These are phyloP conservation scores for Boletus bicolor DNA, from an alignment of 768 basidiomycete species.

Conservation along the genomic window DNA sequence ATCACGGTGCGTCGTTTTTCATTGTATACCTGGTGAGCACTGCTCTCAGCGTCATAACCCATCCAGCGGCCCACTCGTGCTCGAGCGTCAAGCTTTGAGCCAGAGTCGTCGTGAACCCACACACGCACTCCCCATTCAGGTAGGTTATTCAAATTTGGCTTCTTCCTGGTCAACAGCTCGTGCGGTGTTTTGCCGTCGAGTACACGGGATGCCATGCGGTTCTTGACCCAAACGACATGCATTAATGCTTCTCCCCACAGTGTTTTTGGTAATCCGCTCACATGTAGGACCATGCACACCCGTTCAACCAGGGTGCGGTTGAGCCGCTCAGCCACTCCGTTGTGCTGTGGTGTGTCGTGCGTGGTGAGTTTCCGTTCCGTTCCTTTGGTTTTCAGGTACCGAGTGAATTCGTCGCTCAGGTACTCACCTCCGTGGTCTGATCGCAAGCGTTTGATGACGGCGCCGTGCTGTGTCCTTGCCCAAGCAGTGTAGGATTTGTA, in stretches of 20 bases:
- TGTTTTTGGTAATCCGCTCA: too few relatives aligned
- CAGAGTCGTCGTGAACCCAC: not conserved
- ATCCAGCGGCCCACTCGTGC: not conserved
- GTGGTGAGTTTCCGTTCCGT: not conserved
- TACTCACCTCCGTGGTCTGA: too few relatives aligned
- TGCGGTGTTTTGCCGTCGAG: not conserved
- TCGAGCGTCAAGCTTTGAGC: not conserved
- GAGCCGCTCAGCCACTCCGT: too few relatives aligned
- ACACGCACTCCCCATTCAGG: not conserved
- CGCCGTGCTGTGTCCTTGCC: not conserved
- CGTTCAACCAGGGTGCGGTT: too few relatives aligned
- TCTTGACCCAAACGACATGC: too few relatives aligned
- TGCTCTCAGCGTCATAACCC: not conserved
- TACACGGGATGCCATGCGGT: too few relatives aligned
- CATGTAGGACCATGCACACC: too few relatives aligned
- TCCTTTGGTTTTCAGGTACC: not conserved
- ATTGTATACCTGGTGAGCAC: fast-evolving
- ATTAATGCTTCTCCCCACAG: too few relatives aligned
- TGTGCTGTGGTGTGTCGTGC: not conserved
- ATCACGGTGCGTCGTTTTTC: not conserved
- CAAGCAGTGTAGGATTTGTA: not conserved
- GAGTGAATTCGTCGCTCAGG: too few relatives aligned
- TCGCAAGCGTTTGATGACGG: not conserved
- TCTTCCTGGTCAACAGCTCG: not conserved
- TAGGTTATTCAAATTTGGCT: not conserved